Conservation (phyloP, 768 basidiomycete species). For the Cantharellus anzutake region DNA sequence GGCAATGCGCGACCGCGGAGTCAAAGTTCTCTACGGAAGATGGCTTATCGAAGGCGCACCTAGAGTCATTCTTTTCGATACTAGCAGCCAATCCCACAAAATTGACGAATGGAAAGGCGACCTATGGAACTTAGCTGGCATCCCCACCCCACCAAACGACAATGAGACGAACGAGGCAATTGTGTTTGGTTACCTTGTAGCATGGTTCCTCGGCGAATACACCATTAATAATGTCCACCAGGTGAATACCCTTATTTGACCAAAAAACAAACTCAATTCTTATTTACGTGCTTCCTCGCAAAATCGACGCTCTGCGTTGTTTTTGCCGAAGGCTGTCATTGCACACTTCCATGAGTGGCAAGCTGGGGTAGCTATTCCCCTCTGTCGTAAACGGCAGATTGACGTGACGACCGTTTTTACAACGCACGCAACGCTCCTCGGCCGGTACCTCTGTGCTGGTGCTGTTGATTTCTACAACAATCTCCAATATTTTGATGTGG, state of each 20-base stretch:
- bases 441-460: constrained; percentile 95
- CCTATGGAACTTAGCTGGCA: constrained; percentile 95
- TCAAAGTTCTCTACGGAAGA: constrained; percentile 86
- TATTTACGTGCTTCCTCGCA: neutral
- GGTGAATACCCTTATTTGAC: constrained; percentile 7
- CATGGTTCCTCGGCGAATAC: constrained; percentile 95
- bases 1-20: constrained; percentile 74
- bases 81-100: constrained; percentile 64
- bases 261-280: neutral
- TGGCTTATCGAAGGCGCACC: constrained; percentile 99
- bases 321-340: constrained; percentile 25
- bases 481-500: constrained; percentile 97
- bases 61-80: constrained; percentile 89
- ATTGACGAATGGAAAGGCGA: constrained; percentile 99
- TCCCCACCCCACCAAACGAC: constrained; percentile 90
- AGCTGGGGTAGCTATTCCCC: constrained; percentile 84
- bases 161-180: constrained; percentile 98
- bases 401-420: constrained; percentile 99
- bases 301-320: no score
- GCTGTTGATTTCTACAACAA: constrained; percentile 99
- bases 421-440: constrained; percentile 94
- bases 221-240: neutral
- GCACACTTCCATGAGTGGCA: constrained; percentile 99
- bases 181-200: constrained; percentile 91
- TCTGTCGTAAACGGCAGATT: constrained; percentile 90